Percentiles rank a stretch among this genome's conserved stretches.
These are phyloP conservation scores for Fraxinus dipetala DNA, from an alignment of 305 asterid genomes.

Conservation along the genomic window DNA sequence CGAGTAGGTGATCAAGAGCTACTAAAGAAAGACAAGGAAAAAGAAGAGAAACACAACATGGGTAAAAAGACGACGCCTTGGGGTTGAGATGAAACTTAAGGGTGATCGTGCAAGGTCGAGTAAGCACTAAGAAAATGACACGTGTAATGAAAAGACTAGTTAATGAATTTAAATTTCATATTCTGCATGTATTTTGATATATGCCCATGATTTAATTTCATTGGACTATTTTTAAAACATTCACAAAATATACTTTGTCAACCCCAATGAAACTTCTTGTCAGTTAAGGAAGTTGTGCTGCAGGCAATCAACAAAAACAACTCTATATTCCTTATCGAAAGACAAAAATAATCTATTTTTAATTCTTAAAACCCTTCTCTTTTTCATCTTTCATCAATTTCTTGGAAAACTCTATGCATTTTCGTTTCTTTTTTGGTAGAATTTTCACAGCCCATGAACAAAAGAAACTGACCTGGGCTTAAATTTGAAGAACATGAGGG, in stretches of 20 bases:
- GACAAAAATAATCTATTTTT: not conserved
- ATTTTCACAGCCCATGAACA: constrained; percentile 26
- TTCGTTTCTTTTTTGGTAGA: constrained; percentile 23
- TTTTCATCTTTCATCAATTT: not conserved
- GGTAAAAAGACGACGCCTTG: not conserved
- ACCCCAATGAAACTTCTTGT: not conserved
- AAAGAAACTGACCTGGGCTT: constrained; percentile 16
- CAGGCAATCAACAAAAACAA: not conserved
- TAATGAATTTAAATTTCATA: not conserved
- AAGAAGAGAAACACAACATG: not conserved
- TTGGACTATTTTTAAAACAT: not conserved
- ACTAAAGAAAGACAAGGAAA: not conserved
- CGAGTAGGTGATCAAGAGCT: not conserved
- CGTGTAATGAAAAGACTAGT: not conserved
- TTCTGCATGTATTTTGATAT: not conserved
- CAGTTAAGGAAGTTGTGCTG: not conserved
- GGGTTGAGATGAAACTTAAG: not conserved
- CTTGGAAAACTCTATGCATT: not conserved
- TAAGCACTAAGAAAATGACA: not conserved
- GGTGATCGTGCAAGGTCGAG: not conserved
- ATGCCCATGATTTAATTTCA: not conserved
- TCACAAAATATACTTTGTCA: not conserved
- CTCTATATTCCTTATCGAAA: not conserved
- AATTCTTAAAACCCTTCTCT: not conserved
- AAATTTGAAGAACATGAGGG: constrained; percentile 19